These are phyloP conservation scores for Leishmania tropica DNA, from an alignment of 208 protist genomes.

Conservation along the genomic window DNA sequence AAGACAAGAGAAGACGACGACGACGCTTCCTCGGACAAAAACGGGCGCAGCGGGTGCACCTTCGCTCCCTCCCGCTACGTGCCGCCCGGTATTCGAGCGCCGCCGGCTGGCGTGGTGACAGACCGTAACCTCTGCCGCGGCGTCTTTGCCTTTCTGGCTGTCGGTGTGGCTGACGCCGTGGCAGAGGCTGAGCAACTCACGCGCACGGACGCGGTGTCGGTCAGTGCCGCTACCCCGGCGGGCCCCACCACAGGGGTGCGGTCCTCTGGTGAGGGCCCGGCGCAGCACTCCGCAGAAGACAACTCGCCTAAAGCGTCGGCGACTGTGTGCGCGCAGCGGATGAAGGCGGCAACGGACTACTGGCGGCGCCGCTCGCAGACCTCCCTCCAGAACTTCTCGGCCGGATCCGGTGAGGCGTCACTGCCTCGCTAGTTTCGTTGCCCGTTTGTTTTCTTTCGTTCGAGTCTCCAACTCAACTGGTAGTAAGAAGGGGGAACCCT, in stretches of 20 bases:
- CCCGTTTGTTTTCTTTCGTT: not conserved
- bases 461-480: not conserved
- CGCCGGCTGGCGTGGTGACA: constrained; percentile 70
- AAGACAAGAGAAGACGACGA: not conserved
- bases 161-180: constrained; percentile 12
- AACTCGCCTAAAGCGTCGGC: not conserved
- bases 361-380: constrained; percentile 14
- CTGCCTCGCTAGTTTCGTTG: not conserved
- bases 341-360: constrained; percentile 14
- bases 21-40: not conserved
- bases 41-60: not conserved
- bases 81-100: constrained; percentile 45
- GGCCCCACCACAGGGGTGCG: not conserved
- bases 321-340: not conserved
- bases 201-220: not conserved
- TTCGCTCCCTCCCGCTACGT: constrained; percentile 34
- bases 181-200: not conserved
- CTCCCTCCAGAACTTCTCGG: not conserved
- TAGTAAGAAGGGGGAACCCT: not conserved
- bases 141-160: constrained; percentile 61
- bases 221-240: not conserved
- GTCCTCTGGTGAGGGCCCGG: not conserved
- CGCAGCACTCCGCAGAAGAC: not conserved
- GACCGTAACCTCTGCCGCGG: constrained; percentile 75
- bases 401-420: not conserved